Base-by-base conservation (phyloP, 2,329 filamentous ascomycete species). In the Aspergillus costaricaensis region DNA sequence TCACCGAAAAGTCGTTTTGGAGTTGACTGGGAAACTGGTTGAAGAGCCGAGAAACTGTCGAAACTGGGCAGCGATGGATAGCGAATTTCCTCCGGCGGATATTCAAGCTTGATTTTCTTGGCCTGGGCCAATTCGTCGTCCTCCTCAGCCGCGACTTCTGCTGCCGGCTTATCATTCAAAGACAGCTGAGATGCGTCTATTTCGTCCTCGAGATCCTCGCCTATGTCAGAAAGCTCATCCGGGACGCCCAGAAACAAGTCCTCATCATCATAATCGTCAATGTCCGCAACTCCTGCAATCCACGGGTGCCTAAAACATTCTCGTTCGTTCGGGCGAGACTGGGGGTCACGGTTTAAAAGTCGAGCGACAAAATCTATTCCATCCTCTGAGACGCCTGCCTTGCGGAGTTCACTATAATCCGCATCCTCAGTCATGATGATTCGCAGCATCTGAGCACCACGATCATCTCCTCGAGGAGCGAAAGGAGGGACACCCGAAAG, bases 341-440 rank as follows among this genome's bases (percentile, higher is more conserved):
- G 85, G 1, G 94, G 92, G 53, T 92, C 87, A n/a, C 86, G 86
- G 65, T 92, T 87, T 4, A 98, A 85, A 85, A 97, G 95, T n/a
- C 82, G 81, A 15, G 80, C 79, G 32, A 98, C 79, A 67, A 96
- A 91, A 65, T 92, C 85, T 51, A 96, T 86, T 10, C 89, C 91
- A 2, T 81, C 74, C 1, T 84, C 78, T 0, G 92, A 92, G 7
- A 95, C 81, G 0, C 80, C 79, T 9, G 76, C 77, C 5, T 78
- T 72, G 9, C 84, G 77, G 23, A 98, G 80, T 1, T 91, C 87
- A 14, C 78, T 75, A 12, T 86, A 83, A 68, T 96, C 86, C 5
- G 95, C 79, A 0, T 86, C 81, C 3, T 83, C 88, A 5, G 87
- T 91, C 90, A 97, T 96, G 72, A 98, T 95, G 65, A 87, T 90